A percentile compares a stretch with the other conserved stretches of the same genome.
These are phyloP conservation scores for Fusarium sp. DNA, from an alignment of 2,329 filamentous ascomycete species.

Conservation along the genomic window DNA sequence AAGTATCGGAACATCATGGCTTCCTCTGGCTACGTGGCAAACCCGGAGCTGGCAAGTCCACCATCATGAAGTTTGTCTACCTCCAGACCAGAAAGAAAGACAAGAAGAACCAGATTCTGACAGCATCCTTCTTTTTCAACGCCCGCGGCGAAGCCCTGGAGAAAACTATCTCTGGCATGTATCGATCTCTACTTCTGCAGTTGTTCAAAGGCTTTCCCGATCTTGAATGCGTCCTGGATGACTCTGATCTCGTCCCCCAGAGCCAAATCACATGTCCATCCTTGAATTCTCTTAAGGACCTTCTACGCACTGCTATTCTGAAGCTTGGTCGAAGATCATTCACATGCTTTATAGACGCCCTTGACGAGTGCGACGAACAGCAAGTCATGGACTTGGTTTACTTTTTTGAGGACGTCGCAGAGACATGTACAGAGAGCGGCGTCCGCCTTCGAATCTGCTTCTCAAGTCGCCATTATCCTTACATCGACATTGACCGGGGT, in stretches of 20 bases:
- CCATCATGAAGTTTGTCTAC: constrained; percentile 56
- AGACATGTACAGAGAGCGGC: background rate
- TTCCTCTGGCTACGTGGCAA: constrained; percentile 62
- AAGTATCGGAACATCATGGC: constrained; percentile 36
- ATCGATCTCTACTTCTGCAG: constrained; percentile 61
- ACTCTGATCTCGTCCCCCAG: accelerated
- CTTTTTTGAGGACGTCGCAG: constrained; percentile 54
- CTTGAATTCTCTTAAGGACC: background rate
- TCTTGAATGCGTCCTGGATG: constrained; percentile 50
- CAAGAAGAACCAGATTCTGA: background rate
- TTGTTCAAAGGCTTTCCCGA: constrained; percentile 52
- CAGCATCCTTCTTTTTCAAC: constrained; percentile 64
- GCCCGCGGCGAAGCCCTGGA: constrained; percentile 58
- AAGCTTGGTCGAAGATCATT: accelerated
- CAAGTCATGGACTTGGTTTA: constrained; percentile 55
- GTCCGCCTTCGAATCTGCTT: constrained; percentile 53
- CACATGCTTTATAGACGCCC: constrained; percentile 53
- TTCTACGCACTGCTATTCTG: background rate
- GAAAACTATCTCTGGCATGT: constrained; percentile 59
- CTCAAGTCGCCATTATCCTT: constrained; percentile 61
- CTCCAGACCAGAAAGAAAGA: background rate
- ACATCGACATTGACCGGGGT: constrained; percentile 50
- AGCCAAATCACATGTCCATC: background rate
- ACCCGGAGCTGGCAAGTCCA: constrained; percentile 60
- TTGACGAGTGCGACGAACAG: constrained; percentile 60